Conservation (phyloP, 1,139 yeast genomes). For the Candida buenavistaensis region DNA sequence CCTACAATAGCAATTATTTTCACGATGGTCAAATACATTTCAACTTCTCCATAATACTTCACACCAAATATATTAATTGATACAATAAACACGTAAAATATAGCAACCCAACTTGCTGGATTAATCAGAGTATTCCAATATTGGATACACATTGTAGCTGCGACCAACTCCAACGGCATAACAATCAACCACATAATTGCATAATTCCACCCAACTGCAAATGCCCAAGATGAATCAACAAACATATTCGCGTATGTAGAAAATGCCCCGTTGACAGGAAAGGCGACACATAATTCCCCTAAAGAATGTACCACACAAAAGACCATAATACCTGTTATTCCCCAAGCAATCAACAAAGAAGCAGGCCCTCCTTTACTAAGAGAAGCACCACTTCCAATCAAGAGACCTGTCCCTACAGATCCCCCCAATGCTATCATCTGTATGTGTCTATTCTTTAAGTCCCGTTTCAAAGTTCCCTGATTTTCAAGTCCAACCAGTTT, state of each 20-base stretch:
- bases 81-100: slow-evolving; percentile 60
- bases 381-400: slow-evolving; percentile 74
- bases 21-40: slow-evolving; percentile 57
- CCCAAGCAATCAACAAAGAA: slow-evolving; percentile 68
- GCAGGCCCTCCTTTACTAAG: slow-evolving; percentile 79
- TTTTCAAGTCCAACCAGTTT: slow-evolving; percentile 22
- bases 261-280: slow-evolving; percentile 81
- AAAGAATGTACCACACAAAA: slow-evolving; percentile 80
- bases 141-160: slow-evolving; percentile 69
- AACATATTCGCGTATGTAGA: slow-evolving; percentile 69
- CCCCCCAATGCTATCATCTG: slow-evolving; percentile 70
- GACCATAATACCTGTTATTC: slow-evolving; percentile 66
- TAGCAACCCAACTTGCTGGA: slow-evolving; percentile 64
- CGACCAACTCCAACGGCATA: slow-evolving; percentile 72
- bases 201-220: slow-evolving; percentile 79
- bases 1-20: slow-evolving; percentile 65
- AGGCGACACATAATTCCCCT: slow-evolving; percentile 79
- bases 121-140: slow-evolving; percentile 62
- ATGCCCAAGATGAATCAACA: slow-evolving; percentile 76
- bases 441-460: slow-evolving; percentile 51
- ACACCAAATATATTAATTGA: slow-evolving; percentile 67
- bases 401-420: slow-evolving; percentile 65
- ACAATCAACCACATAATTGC: slow-evolving; percentile 78
- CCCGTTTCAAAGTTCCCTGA: slow-evolving; percentile 36
- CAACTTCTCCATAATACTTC: slow-evolving; percentile 74